phyloP scores from a whole-genome alignment of 331 rosid genomes.

The Malus hybrid region DNA sequence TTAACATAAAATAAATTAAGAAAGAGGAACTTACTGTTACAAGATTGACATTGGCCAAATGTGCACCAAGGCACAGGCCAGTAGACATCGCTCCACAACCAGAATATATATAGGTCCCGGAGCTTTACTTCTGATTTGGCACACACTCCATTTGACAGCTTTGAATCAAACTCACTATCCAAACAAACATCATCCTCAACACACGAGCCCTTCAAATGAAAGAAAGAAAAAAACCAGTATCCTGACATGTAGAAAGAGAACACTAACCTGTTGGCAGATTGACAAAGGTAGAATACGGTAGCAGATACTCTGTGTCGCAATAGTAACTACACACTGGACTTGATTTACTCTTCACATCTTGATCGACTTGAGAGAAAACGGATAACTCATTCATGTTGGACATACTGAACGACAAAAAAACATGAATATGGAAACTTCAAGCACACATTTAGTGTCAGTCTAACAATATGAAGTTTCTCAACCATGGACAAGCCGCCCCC shows the following conservation, averaged over 20 bases:
- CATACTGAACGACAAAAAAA: neutral
- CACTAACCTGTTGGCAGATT: slow-evolving; percentile 48
- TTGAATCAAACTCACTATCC: slow-evolving; percentile 25
- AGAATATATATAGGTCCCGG: too few relatives aligned
- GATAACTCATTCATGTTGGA: neutral
- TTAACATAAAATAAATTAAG: too few relatives aligned
- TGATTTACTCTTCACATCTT: slow-evolving; percentile 10
- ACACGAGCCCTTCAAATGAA: neutral
- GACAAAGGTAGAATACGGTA: slow-evolving; percentile 49
- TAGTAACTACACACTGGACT: slow-evolving; percentile 43
- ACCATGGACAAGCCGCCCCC: neutral
- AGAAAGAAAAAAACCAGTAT: neutral
- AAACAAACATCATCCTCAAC: slow-evolving; percentile 30
- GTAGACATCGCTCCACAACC: too few relatives aligned
- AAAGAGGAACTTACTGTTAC: too few relatives aligned
- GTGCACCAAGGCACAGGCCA: too few relatives aligned
- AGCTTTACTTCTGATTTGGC: too few relatives aligned
- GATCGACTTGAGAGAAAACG: too few relatives aligned
- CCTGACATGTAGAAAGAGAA: neutral
- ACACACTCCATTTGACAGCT: slow-evolving; percentile 2
- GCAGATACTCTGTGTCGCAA: slow-evolving; percentile 46
- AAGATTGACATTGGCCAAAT: too few relatives aligned
- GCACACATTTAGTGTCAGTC: slow-evolving; percentile 44
- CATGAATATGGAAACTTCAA: neutral
- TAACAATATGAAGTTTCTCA: slow-evolving; percentile 38